A percentile compares a stretch with the other conserved stretches of the same genome.
Conservation (phyloP, 352 stramenopile genomes). For the Phytophthora pistaciae region DNA sequence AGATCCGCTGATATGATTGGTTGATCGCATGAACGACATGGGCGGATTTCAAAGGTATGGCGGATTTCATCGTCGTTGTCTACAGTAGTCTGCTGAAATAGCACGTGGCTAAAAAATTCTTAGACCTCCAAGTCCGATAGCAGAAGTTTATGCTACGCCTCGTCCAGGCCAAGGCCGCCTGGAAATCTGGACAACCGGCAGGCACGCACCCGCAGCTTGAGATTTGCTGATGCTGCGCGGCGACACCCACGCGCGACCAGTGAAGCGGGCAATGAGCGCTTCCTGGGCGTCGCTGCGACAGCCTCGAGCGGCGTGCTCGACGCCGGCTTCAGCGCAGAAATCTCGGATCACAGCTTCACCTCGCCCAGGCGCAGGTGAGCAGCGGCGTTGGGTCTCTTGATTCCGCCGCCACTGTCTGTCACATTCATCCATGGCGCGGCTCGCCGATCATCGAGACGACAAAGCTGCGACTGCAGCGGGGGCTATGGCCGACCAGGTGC, state of each 20-base stretch:
- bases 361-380: not conserved
- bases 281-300: not conserved
- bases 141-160: not conserved
- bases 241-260: not conserved
- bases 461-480: constrained; percentile 18
- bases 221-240: not conserved
- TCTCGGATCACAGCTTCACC: not conserved
- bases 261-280: not conserved
- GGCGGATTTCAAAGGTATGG: no score
- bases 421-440: constrained; percentile 6
- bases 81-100: not conserved
- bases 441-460: constrained; percentile 7
- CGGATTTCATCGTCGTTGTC: no score
- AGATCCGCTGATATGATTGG: no score
- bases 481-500: constrained; percentile 29
- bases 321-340: not conserved
- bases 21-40: no score
- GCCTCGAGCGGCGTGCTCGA: not conserved
- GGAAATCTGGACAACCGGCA: not conserved
- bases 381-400: no score
- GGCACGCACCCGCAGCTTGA: not conserved
- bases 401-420: constrained; percentile 8
- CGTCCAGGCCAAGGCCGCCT: not conserved
- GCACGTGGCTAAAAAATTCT: not conserved
- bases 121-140: not conserved